Conservation (phyloP, 1,284 basidiomycete species). For the Pholiota adiposa region DNA sequence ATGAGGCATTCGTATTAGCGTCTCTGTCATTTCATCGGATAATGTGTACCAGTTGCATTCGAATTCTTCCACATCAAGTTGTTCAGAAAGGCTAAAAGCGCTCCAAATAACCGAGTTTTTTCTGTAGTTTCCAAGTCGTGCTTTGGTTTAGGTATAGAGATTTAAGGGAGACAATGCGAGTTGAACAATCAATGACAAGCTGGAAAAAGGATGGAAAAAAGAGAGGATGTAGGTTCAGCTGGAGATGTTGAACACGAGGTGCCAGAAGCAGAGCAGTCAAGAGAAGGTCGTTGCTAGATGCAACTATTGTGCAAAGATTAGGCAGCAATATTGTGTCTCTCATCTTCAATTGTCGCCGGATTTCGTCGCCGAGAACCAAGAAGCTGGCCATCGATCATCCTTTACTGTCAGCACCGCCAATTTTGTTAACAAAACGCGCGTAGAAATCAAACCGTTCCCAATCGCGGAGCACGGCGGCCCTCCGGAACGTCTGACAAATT, state of each 20-base stretch:
- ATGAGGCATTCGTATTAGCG: not conserved
- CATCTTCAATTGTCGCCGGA: not conserved
- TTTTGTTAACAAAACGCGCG: not conserved
- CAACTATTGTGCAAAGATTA: not conserved
- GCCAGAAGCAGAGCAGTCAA: slow-evolving; percentile 3
- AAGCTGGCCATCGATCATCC: too few relatives aligned
- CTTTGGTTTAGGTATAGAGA: too few relatives aligned
- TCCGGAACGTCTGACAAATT: not conserved
- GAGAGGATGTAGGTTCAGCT: not conserved
- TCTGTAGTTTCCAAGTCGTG: too few relatives aligned
- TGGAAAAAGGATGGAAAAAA: not conserved
- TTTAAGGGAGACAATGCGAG: too few relatives aligned
- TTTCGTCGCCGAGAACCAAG: not conserved
- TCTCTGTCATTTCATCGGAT: not conserved
- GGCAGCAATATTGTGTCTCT: not conserved
- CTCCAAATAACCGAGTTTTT: not conserved
- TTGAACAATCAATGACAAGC: too few relatives aligned
- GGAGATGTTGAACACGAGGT: not conserved
- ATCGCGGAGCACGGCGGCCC: not conserved
- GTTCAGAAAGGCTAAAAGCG: not conserved
- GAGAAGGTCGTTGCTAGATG: slow-evolving; percentile 3
- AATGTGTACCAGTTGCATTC: not conserved
- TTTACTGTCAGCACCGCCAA: not conserved
- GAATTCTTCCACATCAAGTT: not conserved
- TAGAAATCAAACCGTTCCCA: not conserved